Evolutionary conservation across 2,329 filamentous ascomycete genomes (phyloP).

Genomic region (Nemania sp.): DNA sequence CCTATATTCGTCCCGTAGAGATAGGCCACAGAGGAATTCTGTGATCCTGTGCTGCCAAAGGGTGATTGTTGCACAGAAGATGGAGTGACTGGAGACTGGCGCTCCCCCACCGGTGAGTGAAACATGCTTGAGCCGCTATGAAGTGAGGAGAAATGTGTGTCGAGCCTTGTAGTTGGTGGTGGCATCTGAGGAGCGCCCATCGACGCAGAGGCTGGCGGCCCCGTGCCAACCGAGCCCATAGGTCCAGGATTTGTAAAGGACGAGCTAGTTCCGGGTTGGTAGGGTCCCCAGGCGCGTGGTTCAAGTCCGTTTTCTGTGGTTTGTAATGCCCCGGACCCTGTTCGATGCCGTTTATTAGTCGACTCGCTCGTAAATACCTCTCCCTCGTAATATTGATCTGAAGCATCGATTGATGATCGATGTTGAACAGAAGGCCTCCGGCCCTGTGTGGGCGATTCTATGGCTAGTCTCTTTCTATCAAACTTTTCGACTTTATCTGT

Average conservation of each 20-base stretch:
- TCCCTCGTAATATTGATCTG: constrained; percentile 33
- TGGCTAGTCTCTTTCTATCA: constrained; percentile 25
- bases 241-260: constrained; percentile 29
- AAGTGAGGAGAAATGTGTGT: constrained; percentile 36
- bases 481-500: constrained; percentile 38
- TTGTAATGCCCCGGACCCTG: constrained; percentile 32
- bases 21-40: constrained; percentile 33
- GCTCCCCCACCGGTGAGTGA: constrained; percentile 30
- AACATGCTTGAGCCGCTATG: constrained; percentile 31
- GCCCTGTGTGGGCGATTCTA: constrained; percentile 21
- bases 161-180: constrained; percentile 35
- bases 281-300: constrained; percentile 33
- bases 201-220: constrained; percentile 32
- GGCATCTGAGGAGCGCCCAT: constrained; percentile 37
- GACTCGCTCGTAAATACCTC: constrained; percentile 33
- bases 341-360: constrained; percentile 32
- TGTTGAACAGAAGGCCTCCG: constrained; percentile 30
- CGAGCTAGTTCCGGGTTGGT: constrained; percentile 27
- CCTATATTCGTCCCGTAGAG: constrained; percentile 30
- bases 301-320: constrained; percentile 34
- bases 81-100: constrained; percentile 36
- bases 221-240: constrained; percentile 33
- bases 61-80: constrained; percentile 37
- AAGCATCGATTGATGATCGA: constrained; percentile 30
- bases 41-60: constrained; percentile 29